phyloP scores from a whole-genome alignment of 2,329 filamentous ascomycete species.

The Epichloe sibirici region DNA sequence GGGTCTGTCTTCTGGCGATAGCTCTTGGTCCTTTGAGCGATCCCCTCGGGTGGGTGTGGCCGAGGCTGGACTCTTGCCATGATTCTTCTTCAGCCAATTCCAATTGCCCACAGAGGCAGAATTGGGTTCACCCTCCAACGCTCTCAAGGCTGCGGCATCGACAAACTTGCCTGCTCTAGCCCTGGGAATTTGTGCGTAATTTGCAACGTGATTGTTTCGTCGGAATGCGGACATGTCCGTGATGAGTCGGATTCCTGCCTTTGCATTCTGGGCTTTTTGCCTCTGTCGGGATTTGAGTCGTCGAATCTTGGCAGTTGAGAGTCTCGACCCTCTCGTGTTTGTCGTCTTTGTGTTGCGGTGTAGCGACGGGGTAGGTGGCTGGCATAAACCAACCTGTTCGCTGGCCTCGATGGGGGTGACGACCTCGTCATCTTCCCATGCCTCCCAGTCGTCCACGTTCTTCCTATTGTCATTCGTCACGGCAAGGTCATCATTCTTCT shows the following conservation, averaged over 20 bases:
- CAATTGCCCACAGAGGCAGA: constrained; percentile 44
- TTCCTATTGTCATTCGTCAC: not conserved
- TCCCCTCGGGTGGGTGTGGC: constrained; percentile 16
- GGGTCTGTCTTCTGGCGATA: constrained; percentile 57
- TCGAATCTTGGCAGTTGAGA: constrained; percentile 28
- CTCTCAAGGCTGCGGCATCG: constrained; percentile 45
- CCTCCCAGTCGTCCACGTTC: constrained; percentile 36
- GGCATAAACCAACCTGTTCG: constrained; percentile 18
- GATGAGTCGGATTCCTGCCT: constrained; percentile 54
- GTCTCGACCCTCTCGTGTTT: constrained; percentile 17
- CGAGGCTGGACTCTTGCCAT: constrained; percentile 16
- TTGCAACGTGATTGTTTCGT: constrained; percentile 26
- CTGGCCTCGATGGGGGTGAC: constrained; percentile 27
- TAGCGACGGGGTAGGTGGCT: constrained; percentile 9
- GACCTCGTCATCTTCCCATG: constrained; percentile 39
- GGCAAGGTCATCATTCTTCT: not conserved
- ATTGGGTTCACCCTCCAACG: constrained; percentile 43
- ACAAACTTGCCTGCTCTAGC: constrained; percentile 36
- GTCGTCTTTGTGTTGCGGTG: constrained; percentile 8
- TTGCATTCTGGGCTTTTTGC: constrained; percentile 47
- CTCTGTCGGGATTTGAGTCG: constrained; percentile 46
- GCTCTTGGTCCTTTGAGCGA: constrained; percentile 26
- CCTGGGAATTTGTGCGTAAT: constrained; percentile 18
- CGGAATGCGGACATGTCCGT: constrained; percentile 52
- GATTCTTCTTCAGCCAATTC: constrained; percentile 40